These are phyloP conservation scores for Arthrobotrys entomopaga DNA, from an alignment of 2,329 filamentous ascomycete genomes.

Conservation along the genomic window DNA sequence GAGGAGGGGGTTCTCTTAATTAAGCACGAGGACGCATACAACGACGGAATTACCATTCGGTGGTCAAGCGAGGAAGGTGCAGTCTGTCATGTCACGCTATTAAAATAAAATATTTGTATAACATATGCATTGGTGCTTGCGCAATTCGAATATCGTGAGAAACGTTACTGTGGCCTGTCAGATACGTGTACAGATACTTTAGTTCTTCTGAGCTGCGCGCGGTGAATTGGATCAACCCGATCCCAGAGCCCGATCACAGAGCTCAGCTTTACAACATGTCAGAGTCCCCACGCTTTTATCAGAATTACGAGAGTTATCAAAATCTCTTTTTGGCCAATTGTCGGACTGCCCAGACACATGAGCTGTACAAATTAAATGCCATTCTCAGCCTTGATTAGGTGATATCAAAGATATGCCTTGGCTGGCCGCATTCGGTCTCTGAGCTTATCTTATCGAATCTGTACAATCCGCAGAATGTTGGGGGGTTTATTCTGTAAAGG, in stretches of 20 bases:
- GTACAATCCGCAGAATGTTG: constrained; percentile 26
- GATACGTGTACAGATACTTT: not conserved
- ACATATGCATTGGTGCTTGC: constrained; percentile 23
- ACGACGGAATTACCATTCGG: not conserved
- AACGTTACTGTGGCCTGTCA: constrained; percentile 25
- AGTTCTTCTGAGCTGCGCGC: no score
- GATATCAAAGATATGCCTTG: constrained; percentile 10
- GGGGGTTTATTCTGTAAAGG: constrained; percentile 31
- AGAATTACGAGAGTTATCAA: constrained; percentile 26
- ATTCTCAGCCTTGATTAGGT: constrained; percentile 43
- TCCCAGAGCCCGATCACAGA: constrained; percentile 3
- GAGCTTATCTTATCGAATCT: constrained; percentile 27
- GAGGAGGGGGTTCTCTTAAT: constrained; percentile 18
- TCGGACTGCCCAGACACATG: not conserved
- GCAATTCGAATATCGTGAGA: constrained; percentile 16
- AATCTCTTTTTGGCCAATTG: constrained; percentile 10
- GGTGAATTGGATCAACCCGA: constrained; percentile 5
- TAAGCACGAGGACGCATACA: constrained; percentile 19
- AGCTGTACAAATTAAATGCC: not conserved
- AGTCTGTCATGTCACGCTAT: constrained; percentile 1
- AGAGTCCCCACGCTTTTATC: constrained; percentile 38
- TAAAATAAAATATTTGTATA: constrained; percentile 5
- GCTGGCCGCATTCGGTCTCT: constrained; percentile 16
- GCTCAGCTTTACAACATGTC: constrained; percentile 24
- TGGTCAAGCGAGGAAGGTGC: not conserved